phyloP scores from a whole-genome alignment of 2,329 filamentous ascomycete species.

The Whalleya microplaca region DNA sequence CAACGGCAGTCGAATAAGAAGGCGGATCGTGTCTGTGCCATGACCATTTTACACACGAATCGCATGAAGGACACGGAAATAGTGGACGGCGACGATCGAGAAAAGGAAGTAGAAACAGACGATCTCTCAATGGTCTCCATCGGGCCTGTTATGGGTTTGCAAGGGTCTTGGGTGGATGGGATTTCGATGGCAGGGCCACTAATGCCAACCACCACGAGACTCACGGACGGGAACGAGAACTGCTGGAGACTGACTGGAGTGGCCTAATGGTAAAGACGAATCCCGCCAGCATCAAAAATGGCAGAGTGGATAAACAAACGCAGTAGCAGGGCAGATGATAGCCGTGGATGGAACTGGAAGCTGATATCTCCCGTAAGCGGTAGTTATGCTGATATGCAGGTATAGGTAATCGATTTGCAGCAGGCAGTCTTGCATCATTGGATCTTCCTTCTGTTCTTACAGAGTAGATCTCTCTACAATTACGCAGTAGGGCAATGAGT shows the following conservation, averaged over 20 bases:
- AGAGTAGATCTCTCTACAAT: too few species aligned
- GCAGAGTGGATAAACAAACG: too few species aligned
- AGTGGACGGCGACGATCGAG: neutral
- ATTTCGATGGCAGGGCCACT: neutral
- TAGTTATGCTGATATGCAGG: too few species aligned
- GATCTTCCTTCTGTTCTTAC: neutral
- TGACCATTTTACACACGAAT: neutral
- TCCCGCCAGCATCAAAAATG: too few species aligned
- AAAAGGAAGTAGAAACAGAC: conserved; percentile 5
- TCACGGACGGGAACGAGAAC: conserved; percentile 2
- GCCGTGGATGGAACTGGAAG: too few species aligned
- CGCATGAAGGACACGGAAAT: conserved; percentile 1
- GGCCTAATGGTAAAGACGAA: too few species aligned
- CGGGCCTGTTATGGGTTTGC: conserved; percentile 26
- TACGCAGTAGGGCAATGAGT: too few species aligned
- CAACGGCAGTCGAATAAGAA: conserved; percentile 10
- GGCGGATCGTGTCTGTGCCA: conserved; percentile 12
- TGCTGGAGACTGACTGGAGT: conserved; percentile 1
- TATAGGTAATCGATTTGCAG: neutral
- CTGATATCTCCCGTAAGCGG: too few species aligned
- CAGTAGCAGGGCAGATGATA: too few species aligned
- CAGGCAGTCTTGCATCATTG: neutral
- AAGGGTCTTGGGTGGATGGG: conserved; percentile 12
- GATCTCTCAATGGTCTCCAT: conserved; percentile 26
- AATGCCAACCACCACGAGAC: neutral